Evolutionary conservation across 768 basidiomycete species (phyloP).

Genomic region (Cubamyces lactineus): DNA sequence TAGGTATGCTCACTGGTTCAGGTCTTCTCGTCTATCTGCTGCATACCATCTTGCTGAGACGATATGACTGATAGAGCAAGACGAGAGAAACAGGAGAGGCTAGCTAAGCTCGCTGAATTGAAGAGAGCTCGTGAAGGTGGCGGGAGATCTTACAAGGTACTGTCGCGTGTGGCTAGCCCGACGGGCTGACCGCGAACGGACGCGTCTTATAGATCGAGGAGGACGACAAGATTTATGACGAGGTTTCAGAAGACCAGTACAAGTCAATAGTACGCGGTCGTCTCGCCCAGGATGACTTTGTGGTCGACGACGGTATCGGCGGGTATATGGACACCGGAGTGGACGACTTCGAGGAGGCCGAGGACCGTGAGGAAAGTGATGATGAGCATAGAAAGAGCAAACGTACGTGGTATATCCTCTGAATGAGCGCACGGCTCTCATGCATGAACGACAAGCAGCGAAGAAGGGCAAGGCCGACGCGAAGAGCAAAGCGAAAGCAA

Average conservation of each 20-base stretch:
- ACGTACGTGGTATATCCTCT: slow-evolving; percentile 34
- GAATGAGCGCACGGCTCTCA: slow-evolving; percentile 12
- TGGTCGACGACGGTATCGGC: slow-evolving; percentile 88
- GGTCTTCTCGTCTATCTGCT: neutral
- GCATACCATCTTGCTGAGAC: neutral
- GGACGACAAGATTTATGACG: slow-evolving; percentile 80
- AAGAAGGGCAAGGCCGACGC: slow-evolving; percentile 46
- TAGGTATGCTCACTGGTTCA: neutral
- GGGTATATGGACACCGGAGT: slow-evolving; percentile 97
- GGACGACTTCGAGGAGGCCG: slow-evolving; percentile 84
- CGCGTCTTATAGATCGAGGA: slow-evolving; percentile 45
- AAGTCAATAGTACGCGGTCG: slow-evolving; percentile 80
- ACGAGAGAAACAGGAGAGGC: slow-evolving; percentile 33
- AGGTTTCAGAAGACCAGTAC: slow-evolving; percentile 90
- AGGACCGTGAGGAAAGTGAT: slow-evolving; percentile 60
- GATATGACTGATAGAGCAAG: slow-evolving; percentile 35
- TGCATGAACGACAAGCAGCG: slow-evolving; percentile 37
- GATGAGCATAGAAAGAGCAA: slow-evolving; percentile 46
- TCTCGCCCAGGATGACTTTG: slow-evolving; percentile 88
- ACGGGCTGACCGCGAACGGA: slow-evolving; percentile 6
- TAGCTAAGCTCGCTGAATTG: slow-evolving; percentile 59
- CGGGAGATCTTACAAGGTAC: slow-evolving; percentile 59
- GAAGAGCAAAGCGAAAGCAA: slow-evolving; percentile 47
- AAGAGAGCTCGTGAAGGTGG: slow-evolving; percentile 65
- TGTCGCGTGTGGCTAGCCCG: slow-evolving; percentile 28